phyloP scores from a whole-genome alignment of 139 green algal species.

The Nannochloris sp. region DNA sequence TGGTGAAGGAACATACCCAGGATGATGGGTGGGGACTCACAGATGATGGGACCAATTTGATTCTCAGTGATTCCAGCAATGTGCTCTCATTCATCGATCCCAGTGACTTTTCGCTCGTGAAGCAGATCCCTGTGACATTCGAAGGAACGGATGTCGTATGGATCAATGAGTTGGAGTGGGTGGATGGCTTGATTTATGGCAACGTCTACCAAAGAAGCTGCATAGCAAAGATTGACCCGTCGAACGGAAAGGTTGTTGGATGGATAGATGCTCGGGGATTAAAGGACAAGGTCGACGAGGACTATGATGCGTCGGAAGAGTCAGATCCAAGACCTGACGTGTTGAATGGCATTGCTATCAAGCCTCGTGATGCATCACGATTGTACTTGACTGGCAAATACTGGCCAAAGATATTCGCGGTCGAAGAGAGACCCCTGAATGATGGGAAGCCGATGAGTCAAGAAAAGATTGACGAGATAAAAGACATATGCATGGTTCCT shows the following conservation, averaged over 20 bases:
- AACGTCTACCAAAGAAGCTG: slow-evolving; percentile 82
- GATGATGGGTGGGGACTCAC: slow-evolving; percentile 78
- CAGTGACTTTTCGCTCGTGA: slow-evolving; percentile 10
- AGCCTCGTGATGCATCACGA: slow-evolving; percentile 34
- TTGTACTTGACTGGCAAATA: slow-evolving; percentile 82
- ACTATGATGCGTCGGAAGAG: slow-evolving; percentile 9
- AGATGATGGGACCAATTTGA: slow-evolving; percentile 46
- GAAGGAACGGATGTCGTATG: slow-evolving; percentile 6
- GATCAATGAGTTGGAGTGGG: slow-evolving; percentile 64
- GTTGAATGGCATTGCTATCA: slow-evolving; percentile 80
- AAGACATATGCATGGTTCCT: background rate
- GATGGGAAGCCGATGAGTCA: background rate
- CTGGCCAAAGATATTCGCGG: slow-evolving; percentile 41
- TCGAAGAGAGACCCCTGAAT: background rate
- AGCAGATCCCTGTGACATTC: slow-evolving; percentile 22
- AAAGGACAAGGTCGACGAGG: slow-evolving; percentile 22
- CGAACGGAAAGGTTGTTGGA: slow-evolving; percentile 41
- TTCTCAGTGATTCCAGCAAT: slow-evolving; percentile 56
- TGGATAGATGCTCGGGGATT: slow-evolving; percentile 54
- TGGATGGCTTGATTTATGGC: slow-evolving; percentile 67
- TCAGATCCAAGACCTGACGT: slow-evolving; percentile 41
- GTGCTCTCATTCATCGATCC: slow-evolving; percentile 57
- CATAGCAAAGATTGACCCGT: slow-evolving; percentile 66
- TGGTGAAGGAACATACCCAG: slow-evolving; percentile 14
- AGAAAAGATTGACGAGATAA: background rate